Evolutionary conservation across 2,329 filamentous ascomycete species (phyloP).

Genomic region (Rachicladosporium sp.): DNA sequence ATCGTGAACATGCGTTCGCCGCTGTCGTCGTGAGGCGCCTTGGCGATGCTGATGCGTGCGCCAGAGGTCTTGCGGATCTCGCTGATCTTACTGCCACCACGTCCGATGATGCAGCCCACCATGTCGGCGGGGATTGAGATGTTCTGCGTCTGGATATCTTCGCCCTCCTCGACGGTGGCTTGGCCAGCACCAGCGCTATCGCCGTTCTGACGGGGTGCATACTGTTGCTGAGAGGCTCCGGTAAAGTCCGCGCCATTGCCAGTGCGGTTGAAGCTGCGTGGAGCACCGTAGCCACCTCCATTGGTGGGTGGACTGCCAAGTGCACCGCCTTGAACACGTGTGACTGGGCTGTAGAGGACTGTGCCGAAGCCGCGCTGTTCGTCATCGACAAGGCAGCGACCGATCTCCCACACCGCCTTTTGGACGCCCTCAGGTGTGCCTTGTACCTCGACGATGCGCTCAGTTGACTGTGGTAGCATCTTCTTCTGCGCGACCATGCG

Average conservation of each 20-base stretch:
- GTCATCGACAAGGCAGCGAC: constrained; percentile 95
- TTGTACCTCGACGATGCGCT: constrained; percentile 94
- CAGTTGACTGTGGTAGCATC: constrained; percentile 97
- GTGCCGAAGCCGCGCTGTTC: constrained; percentile 96
- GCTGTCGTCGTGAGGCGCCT: constrained; percentile 91
- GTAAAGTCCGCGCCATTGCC: constrained; percentile 97
- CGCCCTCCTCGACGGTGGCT: constrained; percentile 87
- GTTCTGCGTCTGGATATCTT: constrained; percentile 97
- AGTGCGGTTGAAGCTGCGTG: constrained; percentile 72
- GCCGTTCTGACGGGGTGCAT: constrained; percentile 55
- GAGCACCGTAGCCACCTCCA: constrained; percentile 35
- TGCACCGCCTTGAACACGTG: constrained; percentile 62
- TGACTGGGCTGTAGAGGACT: constrained; percentile 91
- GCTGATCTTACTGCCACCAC: constrained; percentile 90
- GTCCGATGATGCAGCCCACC: constrained; percentile 98
- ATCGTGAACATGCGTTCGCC: constrained; percentile 99
- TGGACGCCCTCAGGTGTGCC: constrained; percentile 91
- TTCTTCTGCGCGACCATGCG: constrained; percentile 99
- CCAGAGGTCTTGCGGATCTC: constrained; percentile 96
- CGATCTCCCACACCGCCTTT: constrained; percentile 95
- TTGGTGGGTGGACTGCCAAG: constrained; percentile 40
- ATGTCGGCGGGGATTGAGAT: constrained; percentile 99
- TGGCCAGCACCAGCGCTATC: constrained; percentile 70
- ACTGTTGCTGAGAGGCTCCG: constrained; percentile 57
- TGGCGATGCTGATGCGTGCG: constrained; percentile 94